A percentile compares a stretch with the other conserved stretches of the same genome.
Evolutionary conservation across 129 eudicot genomes (phyloP).

Genomic region (Glebionis coronaria): DNA sequence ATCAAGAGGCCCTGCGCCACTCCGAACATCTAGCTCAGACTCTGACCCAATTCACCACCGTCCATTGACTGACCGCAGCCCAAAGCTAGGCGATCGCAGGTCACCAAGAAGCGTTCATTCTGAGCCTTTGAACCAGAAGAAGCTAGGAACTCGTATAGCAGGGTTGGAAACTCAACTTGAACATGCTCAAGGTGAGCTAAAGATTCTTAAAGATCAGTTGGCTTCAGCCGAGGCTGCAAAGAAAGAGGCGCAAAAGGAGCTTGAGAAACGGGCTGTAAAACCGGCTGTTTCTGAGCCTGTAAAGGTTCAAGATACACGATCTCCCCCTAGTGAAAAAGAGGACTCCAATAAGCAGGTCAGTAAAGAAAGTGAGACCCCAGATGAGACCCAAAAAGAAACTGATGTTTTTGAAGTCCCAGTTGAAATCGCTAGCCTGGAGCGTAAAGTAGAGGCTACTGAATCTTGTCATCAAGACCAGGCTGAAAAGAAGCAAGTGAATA

Average conservation of each 20-base stretch:
- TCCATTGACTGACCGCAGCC: constrained; percentile 52
- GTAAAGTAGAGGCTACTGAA: constrained; percentile 18
- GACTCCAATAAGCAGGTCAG: constrained; percentile 17
- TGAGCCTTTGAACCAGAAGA: constrained; percentile 62
- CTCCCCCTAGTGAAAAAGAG: constrained; percentile 29
- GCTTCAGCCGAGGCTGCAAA: constrained; percentile 72
- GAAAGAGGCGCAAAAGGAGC: constrained; percentile 70
- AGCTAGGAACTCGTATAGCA: constrained; percentile 84
- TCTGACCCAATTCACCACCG: constrained; percentile 68
- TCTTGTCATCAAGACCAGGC: constrained; percentile 30
- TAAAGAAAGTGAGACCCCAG: constrained; percentile 30
- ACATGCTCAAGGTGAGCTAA: constrained; percentile 84
- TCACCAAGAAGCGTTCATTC: constrained; percentile 58
- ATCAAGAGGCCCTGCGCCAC: constrained; percentile 45
- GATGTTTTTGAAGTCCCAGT: constrained; percentile 87
- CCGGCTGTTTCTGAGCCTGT: constrained; percentile 18
- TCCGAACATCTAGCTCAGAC: constrained; percentile 65
- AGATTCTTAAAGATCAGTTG: constrained; percentile 64
- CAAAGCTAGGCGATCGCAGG: constrained; percentile 52
- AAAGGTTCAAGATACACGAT: constrained; percentile 17
- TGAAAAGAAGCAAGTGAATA: constrained; percentile 15
- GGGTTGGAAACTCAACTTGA: constrained; percentile 84
- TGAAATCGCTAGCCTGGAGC: constrained; percentile 33
- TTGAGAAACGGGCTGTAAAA: constrained; percentile 46
- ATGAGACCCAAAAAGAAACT: constrained; percentile 55